Conservation (phyloP, 1,139 yeast species). For the Yamadazyma dushanensis region DNA sequence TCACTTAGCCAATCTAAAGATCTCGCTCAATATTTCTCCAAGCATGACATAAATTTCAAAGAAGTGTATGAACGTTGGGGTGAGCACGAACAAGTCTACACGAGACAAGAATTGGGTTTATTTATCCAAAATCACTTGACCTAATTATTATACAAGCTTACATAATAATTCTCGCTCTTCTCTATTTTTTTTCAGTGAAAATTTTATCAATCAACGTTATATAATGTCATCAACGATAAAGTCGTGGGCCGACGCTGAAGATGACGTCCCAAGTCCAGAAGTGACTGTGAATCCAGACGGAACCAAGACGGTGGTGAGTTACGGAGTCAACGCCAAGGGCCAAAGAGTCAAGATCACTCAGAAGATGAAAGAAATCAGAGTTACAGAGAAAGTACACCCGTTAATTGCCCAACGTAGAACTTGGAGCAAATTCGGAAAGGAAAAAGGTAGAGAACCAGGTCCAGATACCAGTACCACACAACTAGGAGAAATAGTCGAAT, state of each 20-base stretch:
- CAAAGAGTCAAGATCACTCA: conserved; percentile 88
- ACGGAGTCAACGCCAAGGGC: conserved; percentile 73
- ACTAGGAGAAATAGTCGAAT: conserved; percentile 77
- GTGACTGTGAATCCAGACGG: conserved; percentile 81
- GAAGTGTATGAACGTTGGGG: conserved; percentile 28
- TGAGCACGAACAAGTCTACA: conserved; percentile 35
- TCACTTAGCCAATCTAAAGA: conserved; percentile 24
- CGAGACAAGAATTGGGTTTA: conserved; percentile 21
- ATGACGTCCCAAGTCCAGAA: conserved; percentile 65
- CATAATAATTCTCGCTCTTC: conserved; percentile 3
- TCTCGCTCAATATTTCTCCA: conserved; percentile 19
- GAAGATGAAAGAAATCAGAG: conserved; percentile 72
- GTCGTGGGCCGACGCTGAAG: conserved; percentile 72
- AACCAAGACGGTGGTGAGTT: conserved; percentile 83
- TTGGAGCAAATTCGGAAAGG: conserved; percentile 84
- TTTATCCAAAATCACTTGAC: conserved; percentile 10
- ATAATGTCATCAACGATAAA: conserved; percentile 40
- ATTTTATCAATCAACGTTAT: conserved; percentile 1
- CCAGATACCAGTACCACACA: conserved; percentile 90
- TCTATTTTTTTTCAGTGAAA: neutral
- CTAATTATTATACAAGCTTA: no score
- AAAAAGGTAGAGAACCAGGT: conserved; percentile 73
- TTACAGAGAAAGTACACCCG: conserved; percentile 80
- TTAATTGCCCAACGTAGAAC: conserved; percentile 69
- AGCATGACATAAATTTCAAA: conserved; percentile 6